Evolutionary conservation across 805 yeast genomes (phyloP).

Genomic region (Myxozyma sirexii): DNA sequence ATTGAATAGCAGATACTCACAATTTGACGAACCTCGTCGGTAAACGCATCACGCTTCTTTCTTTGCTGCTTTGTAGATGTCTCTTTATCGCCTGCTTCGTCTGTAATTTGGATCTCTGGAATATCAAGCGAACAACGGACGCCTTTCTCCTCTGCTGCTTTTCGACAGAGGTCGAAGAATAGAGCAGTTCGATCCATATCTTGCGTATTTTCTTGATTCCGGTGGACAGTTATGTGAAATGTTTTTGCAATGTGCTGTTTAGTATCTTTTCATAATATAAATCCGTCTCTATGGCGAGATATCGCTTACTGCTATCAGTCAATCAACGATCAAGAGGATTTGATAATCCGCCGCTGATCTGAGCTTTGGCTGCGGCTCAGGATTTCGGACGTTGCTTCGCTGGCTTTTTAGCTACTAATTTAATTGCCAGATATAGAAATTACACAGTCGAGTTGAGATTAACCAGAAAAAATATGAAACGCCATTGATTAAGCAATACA

Average conservation of each 20-base stretch:
- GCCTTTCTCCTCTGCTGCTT: constrained; percentile 13
- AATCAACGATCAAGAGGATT: too few relatives aligned
- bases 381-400: background rate
- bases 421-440: too few relatives aligned
- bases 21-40: constrained; percentile 21
- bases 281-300: too few relatives aligned
- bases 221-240: too few relatives aligned
- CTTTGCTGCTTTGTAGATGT: background rate
- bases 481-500: background rate
- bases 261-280: too few relatives aligned
- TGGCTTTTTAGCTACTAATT: too few relatives aligned
- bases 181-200: constrained; percentile 9
- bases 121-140: constrained; percentile 7
- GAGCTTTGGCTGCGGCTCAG: background rate
- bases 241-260: too few relatives aligned
- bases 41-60: constrained; percentile 10
- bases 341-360: background rate
- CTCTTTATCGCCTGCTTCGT: background rate
- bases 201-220: too few relatives aligned
- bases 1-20: constrained; percentile 2
- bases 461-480: background rate
- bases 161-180: constrained; percentile 26
- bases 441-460: too few relatives aligned
- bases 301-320: too few relatives aligned
- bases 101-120: background rate